These are phyloP conservation scores for Alloteropsis semialata DNA, from an alignment of 176 grass and related monocot species.

Conservation along the genomic window DNA sequence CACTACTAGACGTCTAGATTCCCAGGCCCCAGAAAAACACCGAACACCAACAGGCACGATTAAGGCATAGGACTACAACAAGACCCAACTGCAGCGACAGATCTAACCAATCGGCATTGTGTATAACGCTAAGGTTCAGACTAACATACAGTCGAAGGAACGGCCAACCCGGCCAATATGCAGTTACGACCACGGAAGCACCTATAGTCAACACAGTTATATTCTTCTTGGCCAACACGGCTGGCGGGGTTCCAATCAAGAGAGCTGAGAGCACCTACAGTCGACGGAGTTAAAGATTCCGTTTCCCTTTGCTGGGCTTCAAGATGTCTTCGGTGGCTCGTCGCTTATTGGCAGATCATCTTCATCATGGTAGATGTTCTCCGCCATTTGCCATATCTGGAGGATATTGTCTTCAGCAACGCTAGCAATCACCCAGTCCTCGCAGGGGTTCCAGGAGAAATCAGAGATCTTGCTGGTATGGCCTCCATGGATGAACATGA, in stretches of 20 bases:
- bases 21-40: not conserved
- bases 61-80: not conserved
- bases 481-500: conserved; percentile 94
- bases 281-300: conserved; percentile 28
- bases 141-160: conserved; percentile 21
- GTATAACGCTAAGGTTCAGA: conserved; percentile 23
- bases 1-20: not conserved
- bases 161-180: conserved; percentile 2
- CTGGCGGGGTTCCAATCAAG: conserved; percentile 5
- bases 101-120: conserved; percentile 19
- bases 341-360: conserved; percentile 71
- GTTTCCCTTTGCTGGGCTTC: not conserved
- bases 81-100: conserved; percentile 9
- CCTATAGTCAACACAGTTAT: conserved; percentile 33
- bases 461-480: conserved; percentile 99
- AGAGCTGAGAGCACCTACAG: not conserved
- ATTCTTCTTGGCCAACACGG: conserved; percentile 8
- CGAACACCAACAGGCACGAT: not conserved
- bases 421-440: conserved; percentile 92
- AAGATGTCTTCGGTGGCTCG: conserved; percentile 55
- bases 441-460: conserved; percentile 94
- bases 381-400: conserved; percentile 99
- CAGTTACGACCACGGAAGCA: conserved; percentile 12
- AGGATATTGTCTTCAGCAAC: conserved; percentile 98
- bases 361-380: conserved; percentile 98